Base-by-base conservation (phyloP, 306 rosid genomes). In the Abrus precatorius region DNA sequence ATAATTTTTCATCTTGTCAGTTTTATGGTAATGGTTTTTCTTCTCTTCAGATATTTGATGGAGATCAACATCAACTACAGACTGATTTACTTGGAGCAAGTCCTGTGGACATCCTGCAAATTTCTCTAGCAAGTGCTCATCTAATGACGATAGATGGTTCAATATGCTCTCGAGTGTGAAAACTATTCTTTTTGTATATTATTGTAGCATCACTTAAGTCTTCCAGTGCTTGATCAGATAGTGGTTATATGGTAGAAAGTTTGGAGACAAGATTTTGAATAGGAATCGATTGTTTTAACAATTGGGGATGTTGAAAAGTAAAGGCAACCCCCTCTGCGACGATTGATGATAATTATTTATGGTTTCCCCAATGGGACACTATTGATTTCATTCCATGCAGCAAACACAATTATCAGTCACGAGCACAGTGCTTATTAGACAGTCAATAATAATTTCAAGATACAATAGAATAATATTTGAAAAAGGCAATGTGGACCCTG, bases 21-120 rank as follows among this genome's bases (percentile, higher is more conserved):
- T n/a, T 63, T 49, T 43, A 11, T 64, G 49, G 41, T 55, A 12
- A 55, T 14, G 1, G 55, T 41, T 69, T 34, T 9, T 33, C 27
- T 50, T 9, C 14, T 3, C 45, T 34, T 62, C 78, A 85, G 88
- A 84, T 67, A 74, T 73, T 74, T 85, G 74, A 75, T 61, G 29
- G 72, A 20, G 20, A 59, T 79, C 77, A 59, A 30, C 43, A 52
- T 81, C 74, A 76, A 55, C 80, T 64, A 4, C 55, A 7, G 72
- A 49, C 62, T 59, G 12, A 10, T 71, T 76, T 72, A 11, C 79
- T 81, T 69, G 9, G 49, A 81, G 72, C 56, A 67, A 76, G 77
- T 60, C 20, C 50, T 11, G n/a, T 45, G 41, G 57, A 65, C 76
- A 56, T 65, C 45, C 68, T 33, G 34, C 52, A 63, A 20, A 30